Evolutionary conservation across 331 rosid species (phyloP).

Genomic region (Spiraea crenata): DNA sequence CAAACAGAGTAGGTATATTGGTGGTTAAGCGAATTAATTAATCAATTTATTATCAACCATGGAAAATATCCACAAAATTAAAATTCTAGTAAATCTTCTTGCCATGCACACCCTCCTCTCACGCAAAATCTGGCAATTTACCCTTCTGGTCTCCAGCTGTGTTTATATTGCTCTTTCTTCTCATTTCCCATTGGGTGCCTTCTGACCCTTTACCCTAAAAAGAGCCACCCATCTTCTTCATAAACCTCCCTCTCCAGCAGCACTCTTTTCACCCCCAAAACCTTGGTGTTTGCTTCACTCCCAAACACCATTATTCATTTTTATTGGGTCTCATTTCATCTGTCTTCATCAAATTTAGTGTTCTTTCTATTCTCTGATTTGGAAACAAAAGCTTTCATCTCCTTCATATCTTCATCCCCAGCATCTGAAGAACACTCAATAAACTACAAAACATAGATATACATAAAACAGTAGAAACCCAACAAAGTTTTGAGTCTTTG

Average conservation of each 20-base stretch:
- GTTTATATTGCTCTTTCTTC: conserved; percentile 33
- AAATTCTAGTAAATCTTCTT: conserved; percentile 2
- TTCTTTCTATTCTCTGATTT: conserved; percentile 15
- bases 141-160: conserved; percentile 16
- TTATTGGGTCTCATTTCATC: conserved; percentile 34
- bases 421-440: not conserved
- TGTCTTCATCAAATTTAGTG: conserved; percentile 19
- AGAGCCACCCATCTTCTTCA: conserved; percentile 55
- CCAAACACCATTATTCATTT: not conserved
- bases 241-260: conserved; percentile 42
- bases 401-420: not conserved
- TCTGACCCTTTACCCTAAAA: conserved; percentile 48
- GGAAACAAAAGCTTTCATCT: conserved; percentile 1
- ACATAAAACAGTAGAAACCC: not conserved
- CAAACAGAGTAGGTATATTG: not conserved
- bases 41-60: not conserved
- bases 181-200: conserved; percentile 34
- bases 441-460: not conserved
- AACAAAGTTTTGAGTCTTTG: conserved; percentile 1
- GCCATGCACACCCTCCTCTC: not conserved
- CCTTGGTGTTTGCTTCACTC: conserved; percentile 20
- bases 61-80: conserved; percentile 9
- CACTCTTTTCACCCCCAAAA: conserved; percentile 42
- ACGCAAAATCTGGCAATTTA: conserved; percentile 34
- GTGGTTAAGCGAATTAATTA: conserved; percentile 9